Conservation (phyloP, 2,329 filamentous ascomycete genomes). For the Blumeriella jaapii region DNA sequence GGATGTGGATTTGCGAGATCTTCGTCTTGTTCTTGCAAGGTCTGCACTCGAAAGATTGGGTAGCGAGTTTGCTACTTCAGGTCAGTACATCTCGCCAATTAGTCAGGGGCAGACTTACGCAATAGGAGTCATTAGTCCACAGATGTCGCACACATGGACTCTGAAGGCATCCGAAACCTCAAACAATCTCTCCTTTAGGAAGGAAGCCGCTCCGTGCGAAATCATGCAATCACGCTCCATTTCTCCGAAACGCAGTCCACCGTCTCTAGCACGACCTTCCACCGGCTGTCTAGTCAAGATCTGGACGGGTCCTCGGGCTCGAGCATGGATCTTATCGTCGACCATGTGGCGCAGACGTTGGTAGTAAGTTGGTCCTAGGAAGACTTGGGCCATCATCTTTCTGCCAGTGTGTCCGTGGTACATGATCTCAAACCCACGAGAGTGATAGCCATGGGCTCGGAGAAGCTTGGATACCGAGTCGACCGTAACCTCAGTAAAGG, state of each 20-base stretch:
- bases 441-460: constrained; percentile 85
- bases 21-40: constrained; percentile 99
- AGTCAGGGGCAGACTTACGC: constrained; percentile 55
- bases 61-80: constrained; percentile 66
- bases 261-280: constrained; percentile 94
- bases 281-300: constrained; percentile 96
- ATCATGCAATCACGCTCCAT: constrained; percentile 99
- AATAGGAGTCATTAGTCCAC: constrained; percentile 96
- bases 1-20: constrained; percentile 95
- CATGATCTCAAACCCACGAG: constrained; percentile 95
- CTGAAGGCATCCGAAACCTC: constrained; percentile 97
- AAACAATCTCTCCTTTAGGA: constrained; percentile 94
- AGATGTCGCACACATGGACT: constrained; percentile 97
- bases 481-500: constrained; percentile 95
- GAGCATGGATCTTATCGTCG: constrained; percentile 99
- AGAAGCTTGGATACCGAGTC: constrained; percentile 83
- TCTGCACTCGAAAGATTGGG: constrained; percentile 91
- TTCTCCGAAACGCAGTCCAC: constrained; percentile 97
- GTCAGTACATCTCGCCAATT: constrained; percentile 27
- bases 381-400: constrained; percentile 88
- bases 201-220: constrained; percentile 92
- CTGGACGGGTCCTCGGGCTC: constrained; percentile 89
- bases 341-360: constrained; percentile 99
- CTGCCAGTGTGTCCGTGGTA: constrained; percentile 96
- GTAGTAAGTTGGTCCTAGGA: constrained; percentile 97